Percentiles rank a stretch among this genome's conserved stretches.
Conservation (phyloP, 140 eudicot species). For the Bidens hawaiensis region DNA sequence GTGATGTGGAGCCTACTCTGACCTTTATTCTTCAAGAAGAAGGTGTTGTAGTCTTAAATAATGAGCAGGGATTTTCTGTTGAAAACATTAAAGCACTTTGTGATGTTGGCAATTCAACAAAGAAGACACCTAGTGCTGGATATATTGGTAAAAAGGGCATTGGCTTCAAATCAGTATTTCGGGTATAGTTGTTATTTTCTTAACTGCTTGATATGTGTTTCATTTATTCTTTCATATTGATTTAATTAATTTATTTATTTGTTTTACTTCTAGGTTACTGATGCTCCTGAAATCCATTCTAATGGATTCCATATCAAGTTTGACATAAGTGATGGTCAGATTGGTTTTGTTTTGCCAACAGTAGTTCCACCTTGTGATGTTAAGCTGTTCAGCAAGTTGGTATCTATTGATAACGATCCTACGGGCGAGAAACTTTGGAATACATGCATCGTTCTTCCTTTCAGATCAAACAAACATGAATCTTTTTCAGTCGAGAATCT, state of each 20-base stretch:
- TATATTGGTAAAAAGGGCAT: conserved; percentile 98
- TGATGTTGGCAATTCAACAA: conserved; percentile 96
- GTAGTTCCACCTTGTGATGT: conserved; percentile 69
- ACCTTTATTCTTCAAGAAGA: conserved; percentile 68
- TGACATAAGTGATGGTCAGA: conserved; percentile 85
- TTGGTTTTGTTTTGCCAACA: conserved; percentile 94
- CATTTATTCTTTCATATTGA: background rate
- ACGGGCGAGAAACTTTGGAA: conserved; percentile 47
- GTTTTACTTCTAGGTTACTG: conserved; percentile 57
- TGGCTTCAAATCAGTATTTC: conserved; percentile 95
- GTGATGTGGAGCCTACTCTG: conserved; percentile 73
- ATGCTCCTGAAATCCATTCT: conserved; percentile 98
- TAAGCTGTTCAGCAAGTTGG: conserved; percentile 44
- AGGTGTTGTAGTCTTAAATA: conserved; percentile 71
- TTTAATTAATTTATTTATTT: background rate
- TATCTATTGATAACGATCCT: conserved; percentile 28
- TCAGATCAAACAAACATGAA: conserved; percentile 49
- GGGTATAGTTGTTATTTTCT: conserved; percentile 46
- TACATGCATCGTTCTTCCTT: conserved; percentile 91
- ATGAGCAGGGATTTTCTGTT: conserved; percentile 75
- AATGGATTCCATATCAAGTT: conserved; percentile 96
- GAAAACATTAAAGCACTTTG: conserved; percentile 92
- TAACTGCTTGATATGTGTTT: conserved; percentile 4
- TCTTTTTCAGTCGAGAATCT: conserved; percentile 47
- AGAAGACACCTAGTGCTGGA: conserved; percentile 75